phyloP scores from a whole-genome alignment of 2,329 filamentous ascomycete species.

The Rosellinia necatrix region DNA sequence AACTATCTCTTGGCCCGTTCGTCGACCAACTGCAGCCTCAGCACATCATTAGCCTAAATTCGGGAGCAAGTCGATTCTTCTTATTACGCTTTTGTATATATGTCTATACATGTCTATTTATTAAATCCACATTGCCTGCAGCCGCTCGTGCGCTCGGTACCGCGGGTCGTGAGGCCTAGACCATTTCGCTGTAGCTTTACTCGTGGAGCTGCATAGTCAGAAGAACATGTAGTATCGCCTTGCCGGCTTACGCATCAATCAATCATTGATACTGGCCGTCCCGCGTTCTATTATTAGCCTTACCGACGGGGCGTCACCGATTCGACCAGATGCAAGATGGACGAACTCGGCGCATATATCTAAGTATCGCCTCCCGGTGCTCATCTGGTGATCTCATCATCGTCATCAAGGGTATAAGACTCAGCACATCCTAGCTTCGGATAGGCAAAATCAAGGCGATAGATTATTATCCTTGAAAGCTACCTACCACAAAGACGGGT shows the following conservation, averaged over 20 bases:
- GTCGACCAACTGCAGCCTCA: constrained; percentile 4
- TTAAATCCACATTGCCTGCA: not conserved
- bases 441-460: not conserved
- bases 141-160: constrained; percentile 9
- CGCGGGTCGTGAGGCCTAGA: not conserved
- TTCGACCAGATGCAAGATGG: not conserved
- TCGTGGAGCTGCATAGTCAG: not conserved
- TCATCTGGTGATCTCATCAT: not conserved
- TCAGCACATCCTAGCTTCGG: not conserved
- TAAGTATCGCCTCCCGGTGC: not conserved
- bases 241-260: not conserved
- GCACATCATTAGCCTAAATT: constrained; percentile 22
- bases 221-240: not conserved
- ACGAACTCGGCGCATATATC: not conserved
- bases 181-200: not conserved
- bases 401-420: not conserved
- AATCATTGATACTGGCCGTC: not conserved
- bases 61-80: not conserved
- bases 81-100: not conserved
- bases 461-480: not conserved
- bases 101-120: not conserved
- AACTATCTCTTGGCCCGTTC: constrained; percentile 4
- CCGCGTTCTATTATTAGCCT: constrained; percentile 13
- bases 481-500: not conserved
- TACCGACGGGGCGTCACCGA: not conserved